Conservation (phyloP, 2,329 filamentous ascomycete genomes). For the Stachybotrys chartarum region DNA sequence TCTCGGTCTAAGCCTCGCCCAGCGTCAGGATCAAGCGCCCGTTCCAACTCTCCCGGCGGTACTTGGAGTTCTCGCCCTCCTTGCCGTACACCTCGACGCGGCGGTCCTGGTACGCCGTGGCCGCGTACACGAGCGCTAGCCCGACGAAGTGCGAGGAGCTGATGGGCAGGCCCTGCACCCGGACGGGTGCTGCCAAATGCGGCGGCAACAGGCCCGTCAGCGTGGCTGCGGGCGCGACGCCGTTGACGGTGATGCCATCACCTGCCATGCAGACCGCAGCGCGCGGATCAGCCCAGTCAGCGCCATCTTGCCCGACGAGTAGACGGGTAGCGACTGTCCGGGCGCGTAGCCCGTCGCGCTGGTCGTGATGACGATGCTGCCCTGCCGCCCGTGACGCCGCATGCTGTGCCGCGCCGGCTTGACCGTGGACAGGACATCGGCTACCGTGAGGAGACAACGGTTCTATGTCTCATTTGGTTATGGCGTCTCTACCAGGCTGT, state of each 20-base stretch:
- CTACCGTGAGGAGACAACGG: no score
- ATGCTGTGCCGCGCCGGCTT: no score
- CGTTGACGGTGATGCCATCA: conserved; percentile 27
- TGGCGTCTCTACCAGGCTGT: no score
- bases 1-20: conserved; percentile 25
- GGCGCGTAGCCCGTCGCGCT: conserved; percentile 28
- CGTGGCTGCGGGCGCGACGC: conserved; percentile 27
- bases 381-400: no score
- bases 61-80: conserved; percentile 11
- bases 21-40: conserved; percentile 23
- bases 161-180: conserved; percentile 21
- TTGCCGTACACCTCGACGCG: conserved; percentile 27
- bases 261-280: conserved; percentile 16
- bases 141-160: conserved; percentile 24
- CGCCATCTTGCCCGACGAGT: conserved; percentile 11
- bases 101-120: conserved; percentile 20
- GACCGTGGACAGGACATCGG: no score
- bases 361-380: conserved; percentile 28
- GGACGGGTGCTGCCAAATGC: conserved; percentile 22
- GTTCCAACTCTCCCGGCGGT: conserved; percentile 25
- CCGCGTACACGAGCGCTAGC: conserved; percentile 27
- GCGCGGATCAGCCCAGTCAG: conserved; percentile 19
- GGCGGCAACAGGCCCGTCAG: conserved; percentile 20
- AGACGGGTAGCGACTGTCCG: conserved; percentile 27
- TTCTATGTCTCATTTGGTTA: no score